phyloP scores from a whole-genome alignment of 805 yeast species.

The Wickerhamiella musiphila region DNA sequence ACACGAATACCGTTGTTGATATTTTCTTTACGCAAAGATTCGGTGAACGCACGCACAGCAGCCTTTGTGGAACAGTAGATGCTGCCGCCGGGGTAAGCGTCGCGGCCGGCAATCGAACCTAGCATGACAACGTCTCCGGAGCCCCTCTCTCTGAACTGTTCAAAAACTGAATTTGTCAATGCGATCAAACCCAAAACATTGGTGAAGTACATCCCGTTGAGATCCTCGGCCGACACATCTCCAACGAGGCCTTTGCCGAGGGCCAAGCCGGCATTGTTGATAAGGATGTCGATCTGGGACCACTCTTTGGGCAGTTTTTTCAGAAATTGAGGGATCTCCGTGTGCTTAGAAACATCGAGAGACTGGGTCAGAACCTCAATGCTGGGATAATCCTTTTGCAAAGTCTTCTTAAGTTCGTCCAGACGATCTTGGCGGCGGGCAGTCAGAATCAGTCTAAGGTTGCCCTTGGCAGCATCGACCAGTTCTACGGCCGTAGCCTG shows the following conservation, averaged over 20 bases:
- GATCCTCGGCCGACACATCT: slow-evolving; percentile 40
- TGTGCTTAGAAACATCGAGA: slow-evolving; percentile 42
- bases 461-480: slow-evolving; percentile 59
- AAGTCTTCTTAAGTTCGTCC: slow-evolving; percentile 29
- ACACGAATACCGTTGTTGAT: slow-evolving; percentile 53
- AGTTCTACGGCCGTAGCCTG: slow-evolving; percentile 78
- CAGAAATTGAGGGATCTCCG: slow-evolving; percentile 35
- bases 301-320: slow-evolving; percentile 35
- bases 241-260: slow-evolving; percentile 68
- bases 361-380: slow-evolving; percentile 29
- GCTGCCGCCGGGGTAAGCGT: slow-evolving; percentile 55
- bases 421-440: slow-evolving; percentile 63
- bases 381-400: slow-evolving; percentile 30
- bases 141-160: slow-evolving; percentile 53
- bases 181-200: slow-evolving; percentile 77
- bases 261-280: slow-evolving; percentile 57
- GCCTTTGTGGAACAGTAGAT: slow-evolving; percentile 57
- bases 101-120: slow-evolving; percentile 58
- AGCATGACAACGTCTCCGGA: slow-evolving; percentile 41
- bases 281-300: slow-evolving; percentile 38
- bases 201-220: slow-evolving; percentile 62
- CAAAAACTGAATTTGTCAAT: slow-evolving; percentile 63
- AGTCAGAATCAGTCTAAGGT: slow-evolving; percentile 50
- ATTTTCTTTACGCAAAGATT: slow-evolving; percentile 52
- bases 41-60: slow-evolving; percentile 39